Conservation (phyloP, 176 grass and related monocot species). For the Aegilops tauschii region DNA sequence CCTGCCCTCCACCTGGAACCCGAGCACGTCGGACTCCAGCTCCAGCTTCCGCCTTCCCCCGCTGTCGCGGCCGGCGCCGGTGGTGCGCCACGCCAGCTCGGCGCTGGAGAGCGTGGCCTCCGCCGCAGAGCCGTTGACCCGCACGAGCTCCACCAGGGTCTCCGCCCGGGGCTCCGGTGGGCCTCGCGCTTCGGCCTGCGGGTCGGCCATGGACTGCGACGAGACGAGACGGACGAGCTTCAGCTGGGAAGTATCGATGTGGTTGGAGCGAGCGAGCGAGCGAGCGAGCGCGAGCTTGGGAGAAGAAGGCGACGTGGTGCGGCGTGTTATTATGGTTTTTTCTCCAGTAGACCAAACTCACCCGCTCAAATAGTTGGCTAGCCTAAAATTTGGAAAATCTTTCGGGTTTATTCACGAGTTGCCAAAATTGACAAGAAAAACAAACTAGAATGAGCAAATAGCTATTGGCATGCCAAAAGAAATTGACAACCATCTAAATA, state of each 20-base stretch:
- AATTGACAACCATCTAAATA: neutral
- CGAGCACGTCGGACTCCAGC: constrained; percentile 68
- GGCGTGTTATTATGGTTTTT: constrained; percentile 27
- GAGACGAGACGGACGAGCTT: neutral
- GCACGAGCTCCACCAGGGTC: constrained; percentile 22
- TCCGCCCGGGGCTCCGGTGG: neutral
- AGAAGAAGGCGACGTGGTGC: constrained; percentile 3
- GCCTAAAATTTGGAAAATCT: neutral
- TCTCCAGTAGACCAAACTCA: neutral
- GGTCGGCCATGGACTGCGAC: constrained; percentile 34
- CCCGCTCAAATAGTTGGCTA: neutral
- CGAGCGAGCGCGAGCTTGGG: constrained; percentile 1
- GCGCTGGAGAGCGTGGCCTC: constrained; percentile 56
- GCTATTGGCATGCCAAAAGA: neutral
- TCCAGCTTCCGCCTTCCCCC: constrained; percentile 38
- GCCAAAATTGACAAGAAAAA: neutral
- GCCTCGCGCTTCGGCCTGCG: neutral
- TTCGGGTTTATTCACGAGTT: neutral
- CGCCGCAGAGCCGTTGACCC: constrained; percentile 35
- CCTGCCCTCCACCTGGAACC: constrained; percentile 43
- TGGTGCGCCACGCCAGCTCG: constrained; percentile 61
- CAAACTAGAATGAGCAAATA: neutral
- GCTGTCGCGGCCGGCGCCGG: neutral
- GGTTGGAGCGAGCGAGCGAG: neutral
- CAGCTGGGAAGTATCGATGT: constrained; percentile 15